Conservation (phyloP, 192 early-diverging fungal genomes). For the Funneliformis geosporum region DNA sequence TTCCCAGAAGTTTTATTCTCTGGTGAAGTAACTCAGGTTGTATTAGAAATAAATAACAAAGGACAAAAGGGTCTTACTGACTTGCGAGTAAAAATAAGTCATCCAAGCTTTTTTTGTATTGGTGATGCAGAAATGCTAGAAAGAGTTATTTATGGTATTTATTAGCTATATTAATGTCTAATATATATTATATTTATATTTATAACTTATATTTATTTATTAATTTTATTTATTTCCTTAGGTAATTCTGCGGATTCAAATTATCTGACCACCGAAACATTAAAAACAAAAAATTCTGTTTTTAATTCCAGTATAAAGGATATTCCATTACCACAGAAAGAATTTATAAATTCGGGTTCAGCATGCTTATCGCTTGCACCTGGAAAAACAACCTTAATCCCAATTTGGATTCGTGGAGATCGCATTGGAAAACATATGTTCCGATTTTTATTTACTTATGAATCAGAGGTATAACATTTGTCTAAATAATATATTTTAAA, state of each 20-base stretch:
- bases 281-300: constrained; percentile 53
- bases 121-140: constrained; percentile 51
- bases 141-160: constrained; percentile 44
- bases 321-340: constrained; percentile 46
- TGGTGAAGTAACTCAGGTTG: constrained; percentile 75
- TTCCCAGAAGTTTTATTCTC: constrained; percentile 79
- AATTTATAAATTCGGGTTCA: constrained; percentile 32
- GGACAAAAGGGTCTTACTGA: constrained; percentile 72
- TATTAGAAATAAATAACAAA: constrained; percentile 82
- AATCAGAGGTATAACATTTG: constrained; percentile 59
- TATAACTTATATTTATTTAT: too few relatives aligned
- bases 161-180: too few relatives aligned
- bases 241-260: constrained; percentile 34
- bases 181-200: too few relatives aligned
- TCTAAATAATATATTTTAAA: background rate
- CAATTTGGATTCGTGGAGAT: constrained; percentile 90
- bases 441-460: constrained; percentile 79
- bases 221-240: too few relatives aligned
- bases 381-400: constrained; percentile 70
- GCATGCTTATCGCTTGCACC: constrained; percentile 55
- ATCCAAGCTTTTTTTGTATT: constrained; percentile 84
- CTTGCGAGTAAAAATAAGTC: constrained; percentile 77
- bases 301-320: constrained; percentile 54
- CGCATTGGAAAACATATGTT: constrained; percentile 84
- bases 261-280: constrained; percentile 21